Evolutionary conservation across 495 filamentous ascomycete genomes (phyloP).

Genomic region (Aspergillus funiculosus): DNA sequence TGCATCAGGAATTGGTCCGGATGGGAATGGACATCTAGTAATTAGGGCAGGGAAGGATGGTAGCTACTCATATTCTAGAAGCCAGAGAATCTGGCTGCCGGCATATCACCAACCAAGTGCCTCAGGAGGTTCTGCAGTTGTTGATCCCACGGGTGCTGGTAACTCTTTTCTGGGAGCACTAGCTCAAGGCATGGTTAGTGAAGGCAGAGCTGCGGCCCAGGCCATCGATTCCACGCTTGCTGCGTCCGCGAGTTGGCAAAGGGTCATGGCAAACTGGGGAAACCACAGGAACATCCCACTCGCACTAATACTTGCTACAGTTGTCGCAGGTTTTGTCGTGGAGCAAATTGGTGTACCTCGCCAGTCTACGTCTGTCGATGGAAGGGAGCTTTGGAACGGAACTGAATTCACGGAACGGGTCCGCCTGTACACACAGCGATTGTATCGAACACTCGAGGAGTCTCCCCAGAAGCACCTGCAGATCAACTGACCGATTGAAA

Average conservation of each 20-base stretch:
- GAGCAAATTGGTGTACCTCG: slow-evolving; percentile 85
- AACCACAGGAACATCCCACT: slow-evolving; percentile 49
- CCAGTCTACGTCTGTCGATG: slow-evolving; percentile 45
- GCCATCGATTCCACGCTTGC: slow-evolving; percentile 33
- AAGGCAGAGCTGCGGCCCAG: slow-evolving; percentile 36
- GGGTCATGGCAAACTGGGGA: slow-evolving; percentile 24
- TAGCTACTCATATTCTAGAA: slow-evolving; percentile 45
- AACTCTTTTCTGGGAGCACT: slow-evolving; percentile 88
- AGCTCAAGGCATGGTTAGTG: slow-evolving; percentile 64
- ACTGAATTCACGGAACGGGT: slow-evolving; percentile 48
- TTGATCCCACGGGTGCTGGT: slow-evolving; percentile 94
- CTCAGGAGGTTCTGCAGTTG: slow-evolving; percentile 46
- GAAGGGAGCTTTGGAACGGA: slow-evolving; percentile 75
- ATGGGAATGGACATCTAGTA: slow-evolving; percentile 44
- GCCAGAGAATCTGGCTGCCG: slow-evolving; percentile 44
- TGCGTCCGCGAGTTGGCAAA: slow-evolving; percentile 28
- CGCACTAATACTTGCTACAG: slow-evolving; percentile 71
- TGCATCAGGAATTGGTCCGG: slow-evolving; percentile 42
- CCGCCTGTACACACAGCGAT: slow-evolving; percentile 48
- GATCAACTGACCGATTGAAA: slow-evolving; percentile 42
- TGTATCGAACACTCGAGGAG: slow-evolving; percentile 42
- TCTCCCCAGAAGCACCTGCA: slow-evolving; percentile 40
- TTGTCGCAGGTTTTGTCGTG: slow-evolving; percentile 88
- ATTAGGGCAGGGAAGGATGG: slow-evolving; percentile 54
- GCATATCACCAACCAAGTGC: slow-evolving; percentile 48